Evolutionary conservation across 768 basidiomycete species (phyloP).

Genomic region (Suillus ampliporus): DNA sequence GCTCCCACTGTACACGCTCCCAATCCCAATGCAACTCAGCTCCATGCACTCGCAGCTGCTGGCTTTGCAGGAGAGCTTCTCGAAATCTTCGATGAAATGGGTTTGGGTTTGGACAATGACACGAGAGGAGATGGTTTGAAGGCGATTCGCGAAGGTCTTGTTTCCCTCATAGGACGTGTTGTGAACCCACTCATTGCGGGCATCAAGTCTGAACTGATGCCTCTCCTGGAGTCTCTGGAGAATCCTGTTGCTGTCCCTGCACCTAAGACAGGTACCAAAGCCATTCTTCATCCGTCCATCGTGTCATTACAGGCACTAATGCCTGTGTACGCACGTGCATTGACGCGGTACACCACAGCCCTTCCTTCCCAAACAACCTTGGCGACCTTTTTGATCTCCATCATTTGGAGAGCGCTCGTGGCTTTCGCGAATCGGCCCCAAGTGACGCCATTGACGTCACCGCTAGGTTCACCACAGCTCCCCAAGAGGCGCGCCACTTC

Average conservation of each 20-base stretch:
- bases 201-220: constrained; percentile 65
- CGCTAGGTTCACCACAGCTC: constrained; percentile 44
- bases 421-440: constrained; percentile 65
- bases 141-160: constrained; percentile 69
- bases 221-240: constrained; percentile 69
- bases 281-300: constrained; percentile 61
- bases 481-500: constrained; percentile 47
- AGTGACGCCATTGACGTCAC: constrained; percentile 42
- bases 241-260: constrained; percentile 38
- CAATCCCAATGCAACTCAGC: constrained; percentile 66
- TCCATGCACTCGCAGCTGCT: constrained; percentile 71
- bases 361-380: constrained; percentile 62
- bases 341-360: constrained; percentile 60
- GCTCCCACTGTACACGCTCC: constrained; percentile 56
- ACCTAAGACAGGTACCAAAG: constrained; percentile 25
- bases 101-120: constrained; percentile 66
- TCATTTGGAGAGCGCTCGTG: constrained; percentile 77
- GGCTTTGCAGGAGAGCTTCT: constrained; percentile 77
- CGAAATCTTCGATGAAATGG: constrained; percentile 69
- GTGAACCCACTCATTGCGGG: constrained; percentile 65
- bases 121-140: constrained; percentile 71
- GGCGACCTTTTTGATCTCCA: constrained; percentile 72
- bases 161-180: constrained; percentile 70
- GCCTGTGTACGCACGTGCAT: constrained; percentile 64
- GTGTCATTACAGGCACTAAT: constrained; percentile 59